Base-by-base conservation (phyloP, 1,284 basidiomycete genomes). In the Schizophyllum commune region DNA sequence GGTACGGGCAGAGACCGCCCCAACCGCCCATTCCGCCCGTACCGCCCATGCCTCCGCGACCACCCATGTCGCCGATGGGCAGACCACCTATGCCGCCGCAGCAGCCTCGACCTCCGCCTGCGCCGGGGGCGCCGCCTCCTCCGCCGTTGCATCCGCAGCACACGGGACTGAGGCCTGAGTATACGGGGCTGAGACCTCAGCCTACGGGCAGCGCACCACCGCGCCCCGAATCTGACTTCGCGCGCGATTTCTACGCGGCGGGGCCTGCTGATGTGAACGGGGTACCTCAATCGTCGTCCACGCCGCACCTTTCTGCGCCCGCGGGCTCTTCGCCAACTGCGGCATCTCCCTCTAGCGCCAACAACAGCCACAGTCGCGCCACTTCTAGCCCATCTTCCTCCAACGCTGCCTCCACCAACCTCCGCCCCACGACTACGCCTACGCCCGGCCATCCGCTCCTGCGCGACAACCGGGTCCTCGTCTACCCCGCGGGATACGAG, bases 361-460 rank as follows among this genome's bases (percentile, higher is more conserved):
- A n/a, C n/a, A 59, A 64, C 11, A 21, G 56, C 39, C 52, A 15
- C 11, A 58, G 62, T 56, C 58, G 67, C 19, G 60, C 61, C 19
- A 52, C 61, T 47, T 58, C 39, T 47, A 22, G 63, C 60, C 11
- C 63, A 65, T 21, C 65, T 67, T 68, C 72, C 1, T 70, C 4
- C 39, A 55, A n/a, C 58, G 20, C 62, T 7, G 59, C 64, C n/a
- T 32, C 34, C 51, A 76, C 83, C 58, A 83, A 86, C 62, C 80
- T 80, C 7, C 74, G 75, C 2, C 89, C 89, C 0, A 92, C 89
- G 0, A 77, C 70, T 3, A 75, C 70, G 6, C 88, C 89, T 1
- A 76, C 78, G 0, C 81, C 85, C 0, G 89, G 90, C 0, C 84
- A 83, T 64, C 85, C 87, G 0, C 72, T 90, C 9, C 70, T 92